Percentiles rank a stretch among this genome's conserved stretches.
phyloP scores from a whole-genome alignment of 495 filamentous ascomycete genomes.

The Achaetomiella virescens region DNA sequence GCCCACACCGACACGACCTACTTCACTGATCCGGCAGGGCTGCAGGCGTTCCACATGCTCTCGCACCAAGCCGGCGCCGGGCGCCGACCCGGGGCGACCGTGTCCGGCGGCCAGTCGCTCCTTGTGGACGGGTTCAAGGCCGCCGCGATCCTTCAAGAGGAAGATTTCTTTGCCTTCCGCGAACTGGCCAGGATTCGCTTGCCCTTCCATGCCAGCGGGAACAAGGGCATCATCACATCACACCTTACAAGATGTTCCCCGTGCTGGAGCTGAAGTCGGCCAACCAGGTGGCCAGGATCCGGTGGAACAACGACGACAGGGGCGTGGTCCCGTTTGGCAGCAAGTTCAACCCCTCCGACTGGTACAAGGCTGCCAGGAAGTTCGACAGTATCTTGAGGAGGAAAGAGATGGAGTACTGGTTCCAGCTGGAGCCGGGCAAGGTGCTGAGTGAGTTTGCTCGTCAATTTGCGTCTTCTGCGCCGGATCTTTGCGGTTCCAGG shows the following conservation, averaged over 20 bases:
- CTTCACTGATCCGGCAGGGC: constrained; percentile 80
- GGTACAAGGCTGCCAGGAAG: constrained; percentile 69
- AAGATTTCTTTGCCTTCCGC: constrained; percentile 45
- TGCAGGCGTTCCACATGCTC: constrained; percentile 86
- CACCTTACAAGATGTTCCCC: constrained; percentile 57
- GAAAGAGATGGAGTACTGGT: constrained; percentile 57
- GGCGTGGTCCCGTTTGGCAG: constrained; percentile 47
- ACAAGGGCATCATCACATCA: constrained; percentile 71
- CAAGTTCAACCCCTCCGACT: constrained; percentile 39
- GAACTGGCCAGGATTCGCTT: constrained; percentile 48
- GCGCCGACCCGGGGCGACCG: constrained; percentile 39
- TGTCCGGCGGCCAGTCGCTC: constrained; percentile 59
- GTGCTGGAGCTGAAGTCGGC: constrained; percentile 55
- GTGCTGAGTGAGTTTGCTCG: constrained; percentile 56
- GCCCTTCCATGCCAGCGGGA: constrained; percentile 76
- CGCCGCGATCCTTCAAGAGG: constrained; percentile 47
- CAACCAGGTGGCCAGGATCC: constrained; percentile 49
- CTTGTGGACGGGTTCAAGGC: constrained; percentile 80
- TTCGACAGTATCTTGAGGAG: constrained; percentile 57
- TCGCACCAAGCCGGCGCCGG: constrained; percentile 52
- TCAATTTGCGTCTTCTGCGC: not conserved
- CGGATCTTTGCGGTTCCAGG: not conserved
- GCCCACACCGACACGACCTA: constrained; percentile 93
- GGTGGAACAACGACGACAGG: constrained; percentile 91
- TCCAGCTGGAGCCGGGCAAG: constrained; percentile 70